phyloP scores from a whole-genome alignment of 306 rosid genomes.

The Herpetospermum pedunculosum region DNA sequence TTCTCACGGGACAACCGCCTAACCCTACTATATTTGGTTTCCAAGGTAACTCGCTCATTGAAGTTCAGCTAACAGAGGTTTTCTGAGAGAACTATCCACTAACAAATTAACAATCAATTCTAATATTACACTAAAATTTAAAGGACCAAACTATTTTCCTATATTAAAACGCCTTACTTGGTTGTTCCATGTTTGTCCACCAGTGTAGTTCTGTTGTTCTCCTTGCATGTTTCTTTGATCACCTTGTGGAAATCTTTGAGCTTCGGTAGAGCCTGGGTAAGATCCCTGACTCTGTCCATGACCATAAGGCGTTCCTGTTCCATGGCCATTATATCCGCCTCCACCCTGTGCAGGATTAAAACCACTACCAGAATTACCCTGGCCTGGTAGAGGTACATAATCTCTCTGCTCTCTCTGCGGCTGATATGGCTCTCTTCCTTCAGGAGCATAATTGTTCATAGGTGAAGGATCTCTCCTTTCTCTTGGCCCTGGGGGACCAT shows the following conservation, averaged over 20 bases:
- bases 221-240: constrained; percentile 22
- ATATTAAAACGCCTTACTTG: constrained; percentile 15
- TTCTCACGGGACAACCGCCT: too few relatives aligned
- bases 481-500: constrained; percentile 37
- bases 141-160: background rate
- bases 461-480: constrained; percentile 33
- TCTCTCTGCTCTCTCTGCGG: constrained; percentile 38
- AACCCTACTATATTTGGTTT: too few relatives aligned
- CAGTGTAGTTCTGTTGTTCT: constrained; percentile 15
- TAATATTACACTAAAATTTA: background rate
- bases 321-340: constrained; percentile 22
- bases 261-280: constrained; percentile 15
- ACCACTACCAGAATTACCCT: constrained; percentile 21
- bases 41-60: too few relatives aligned
- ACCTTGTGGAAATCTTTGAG: constrained; percentile 17
- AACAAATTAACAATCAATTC: background rate
- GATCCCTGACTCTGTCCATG: constrained; percentile 16
- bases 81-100: background rate
- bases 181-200: constrained; percentile 20
- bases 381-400: constrained; percentile 35
- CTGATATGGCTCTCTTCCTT: constrained; percentile 29
- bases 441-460: constrained; percentile 17
- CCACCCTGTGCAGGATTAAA: constrained; percentile 20
- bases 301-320: constrained; percentile 15
- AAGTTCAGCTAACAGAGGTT: background rate